Evolutionary conservation across 306 rosid genomes (phyloP), one percentile per base, ranked within the genome.

Genomic region (Biancaea sappan): DNA sequence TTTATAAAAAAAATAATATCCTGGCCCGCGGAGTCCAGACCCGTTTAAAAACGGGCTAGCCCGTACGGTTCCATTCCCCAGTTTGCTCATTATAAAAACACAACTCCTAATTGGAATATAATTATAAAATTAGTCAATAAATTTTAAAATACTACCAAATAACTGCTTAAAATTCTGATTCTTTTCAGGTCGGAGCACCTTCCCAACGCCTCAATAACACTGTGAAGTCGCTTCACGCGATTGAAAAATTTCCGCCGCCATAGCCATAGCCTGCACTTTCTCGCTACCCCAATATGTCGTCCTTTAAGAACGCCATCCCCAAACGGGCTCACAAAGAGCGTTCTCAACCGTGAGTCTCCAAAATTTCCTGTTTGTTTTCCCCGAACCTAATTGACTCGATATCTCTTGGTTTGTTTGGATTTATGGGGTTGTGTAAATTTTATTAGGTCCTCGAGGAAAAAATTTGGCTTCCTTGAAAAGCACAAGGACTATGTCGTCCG

Each of bases 401-500:
- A 18, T 2, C 74, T 2, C 1, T 46, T 6, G 22, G 6, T 28
- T 13, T 69, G 8, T 35, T 59, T 78, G 26, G 35, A 22, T 53
- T 50, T 35, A 29, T 62, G 73, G 12, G 22, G 4, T 58, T 66
- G 18, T 16, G 40, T 59, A 16, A 1, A 44, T 40, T 13, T 60
- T 47, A 5, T 74, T 73, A 91, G 98, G 78, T 73, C 86, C 11
- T 77, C 88, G 41, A 83, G 91, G 84, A 86, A 81, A 38, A 89
- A 84, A 71, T 91, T 91, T 78, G 97, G 97, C 48, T 52, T 85
- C 48, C 96, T 89, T 28, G 98, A 93, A 73, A 93, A 89, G 63
- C 98, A 93, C 79, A 91, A 93, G 78, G 97, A 93, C 81, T 91
- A 93, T 84, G 89, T 91, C 0, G 76, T 83, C 76, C 96, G 96